Conservation (phyloP, 306 rosid genomes). For the Prinsepia uniflora region DNA sequence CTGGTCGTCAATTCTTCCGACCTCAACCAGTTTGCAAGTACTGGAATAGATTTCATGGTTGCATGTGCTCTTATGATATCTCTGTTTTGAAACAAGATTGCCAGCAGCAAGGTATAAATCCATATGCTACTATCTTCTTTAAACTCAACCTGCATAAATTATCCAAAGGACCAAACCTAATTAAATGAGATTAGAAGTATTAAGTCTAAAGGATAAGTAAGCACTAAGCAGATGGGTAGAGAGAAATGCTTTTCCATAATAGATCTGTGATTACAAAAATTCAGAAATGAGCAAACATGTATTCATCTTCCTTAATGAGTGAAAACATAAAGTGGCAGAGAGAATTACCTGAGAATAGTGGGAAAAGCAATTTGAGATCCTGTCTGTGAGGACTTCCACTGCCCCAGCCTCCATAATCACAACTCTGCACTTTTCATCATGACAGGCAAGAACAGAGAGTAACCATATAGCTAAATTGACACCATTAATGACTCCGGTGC, state of each 20-base stretch:
- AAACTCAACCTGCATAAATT: conserved; percentile 59
- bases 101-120: conserved; percentile 79
- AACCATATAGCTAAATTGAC: conserved; percentile 83
- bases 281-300: conserved; percentile 11
- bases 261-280: conserved; percentile 10
- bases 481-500: conserved; percentile 59
- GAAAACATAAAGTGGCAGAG: conserved; percentile 17
- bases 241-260: conserved; percentile 15
- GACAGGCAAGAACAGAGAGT: conserved; percentile 80
- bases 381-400: conserved; percentile 75
- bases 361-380: conserved; percentile 68
- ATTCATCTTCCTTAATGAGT: conserved; percentile 11
- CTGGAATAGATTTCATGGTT: conserved; percentile 78
- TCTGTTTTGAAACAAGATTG: conserved; percentile 87
- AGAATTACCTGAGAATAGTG: conserved; percentile 78
- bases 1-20: conserved; percentile 77
- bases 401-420: conserved; percentile 92
- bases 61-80: conserved; percentile 90
- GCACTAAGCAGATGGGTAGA: conserved; percentile 14
- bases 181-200: conserved; percentile 16
- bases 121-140: conserved; percentile 92
- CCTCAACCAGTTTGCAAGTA: conserved; percentile 73
- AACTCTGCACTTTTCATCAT: conserved; percentile 61
- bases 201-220: conserved; percentile 6
- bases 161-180: conserved; percentile 26